Evolutionary conservation across 1,139 yeast species (phyloP).

Genomic region (Taphrina wiesneri): DNA sequence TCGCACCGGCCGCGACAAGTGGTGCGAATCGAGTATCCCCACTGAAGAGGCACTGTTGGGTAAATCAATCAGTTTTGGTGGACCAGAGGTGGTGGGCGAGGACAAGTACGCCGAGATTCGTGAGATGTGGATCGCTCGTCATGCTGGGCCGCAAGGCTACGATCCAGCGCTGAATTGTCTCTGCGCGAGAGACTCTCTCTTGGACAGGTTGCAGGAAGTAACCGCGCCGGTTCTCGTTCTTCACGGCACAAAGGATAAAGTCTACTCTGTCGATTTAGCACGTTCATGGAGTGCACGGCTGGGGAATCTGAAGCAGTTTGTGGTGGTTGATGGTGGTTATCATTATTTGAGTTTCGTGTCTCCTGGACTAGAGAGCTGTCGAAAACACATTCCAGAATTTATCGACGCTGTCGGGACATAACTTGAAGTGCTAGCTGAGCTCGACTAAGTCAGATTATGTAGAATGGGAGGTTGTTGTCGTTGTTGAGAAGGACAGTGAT

Average conservation of each 20-base stretch:
- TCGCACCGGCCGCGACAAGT: slow-evolving; percentile 11
- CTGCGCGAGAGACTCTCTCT: slow-evolving; percentile 6
- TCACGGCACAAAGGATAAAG: slow-evolving; percentile 19
- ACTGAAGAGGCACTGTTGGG: neutral
- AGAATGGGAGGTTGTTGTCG: too few relatives aligned
- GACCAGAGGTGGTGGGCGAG: slow-evolving; percentile 17
- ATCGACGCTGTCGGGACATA: neutral
- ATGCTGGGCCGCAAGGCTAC: slow-evolving; percentile 16
- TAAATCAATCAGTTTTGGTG: slow-evolving; percentile 15
- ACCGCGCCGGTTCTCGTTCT: slow-evolving; percentile 1
- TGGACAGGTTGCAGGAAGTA: neutral
- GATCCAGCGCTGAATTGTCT: slow-evolving; percentile 19
- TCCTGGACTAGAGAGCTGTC: slow-evolving; percentile 12
- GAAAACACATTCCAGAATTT: slow-evolving; percentile 3
- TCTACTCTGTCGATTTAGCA: slow-evolving; percentile 16
- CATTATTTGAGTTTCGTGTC: slow-evolving; percentile 20
- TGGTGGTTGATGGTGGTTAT: slow-evolving; percentile 17
- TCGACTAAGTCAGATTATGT: neutral
- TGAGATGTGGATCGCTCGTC: slow-evolving; percentile 1
- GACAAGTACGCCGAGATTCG: neutral
- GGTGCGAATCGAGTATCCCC: slow-evolving; percentile 10
- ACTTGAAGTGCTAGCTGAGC: neutral
- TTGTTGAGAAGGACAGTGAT: too few relatives aligned
- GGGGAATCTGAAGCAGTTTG: slow-evolving; percentile 3
- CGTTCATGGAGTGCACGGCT: slow-evolving; percentile 6